Evolutionary conservation across 2,329 filamentous ascomycete species (phyloP).

Genomic region (Trichophyton equinum): DNA sequence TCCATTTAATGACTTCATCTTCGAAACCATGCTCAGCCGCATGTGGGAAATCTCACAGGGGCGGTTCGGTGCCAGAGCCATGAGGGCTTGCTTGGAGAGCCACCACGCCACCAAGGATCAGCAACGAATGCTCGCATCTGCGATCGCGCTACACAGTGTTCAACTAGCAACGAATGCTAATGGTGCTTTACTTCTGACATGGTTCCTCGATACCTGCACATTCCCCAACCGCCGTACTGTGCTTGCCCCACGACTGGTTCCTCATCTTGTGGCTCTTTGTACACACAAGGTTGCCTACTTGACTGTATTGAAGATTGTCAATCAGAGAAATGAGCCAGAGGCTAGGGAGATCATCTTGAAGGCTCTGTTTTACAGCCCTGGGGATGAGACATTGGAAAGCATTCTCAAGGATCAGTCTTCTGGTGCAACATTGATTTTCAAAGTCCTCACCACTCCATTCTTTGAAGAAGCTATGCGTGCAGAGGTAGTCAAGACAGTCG

Average conservation of each 20-base stretch:
- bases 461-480: slow-evolving; percentile 82
- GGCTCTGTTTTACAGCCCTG: slow-evolving; percentile 81
- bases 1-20: slow-evolving; percentile 91
- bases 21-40: slow-evolving; percentile 86
- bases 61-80: slow-evolving; percentile 84
- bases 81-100: slow-evolving; percentile 92
- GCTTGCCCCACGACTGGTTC: slow-evolving; percentile 79
- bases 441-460: slow-evolving; percentile 93
- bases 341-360: slow-evolving; percentile 81
- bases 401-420: slow-evolving; percentile 86
- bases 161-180: slow-evolving; percentile 94
- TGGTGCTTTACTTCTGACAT: slow-evolving; percentile 82
- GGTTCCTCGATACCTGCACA: slow-evolving; percentile 96
- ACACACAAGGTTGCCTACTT: slow-evolving; percentile 98
- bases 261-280: slow-evolving; percentile 86
- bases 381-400: slow-evolving; percentile 75
- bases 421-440: slow-evolving; percentile 93
- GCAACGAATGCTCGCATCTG: slow-evolving; percentile 84
- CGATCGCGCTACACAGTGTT: slow-evolving; percentile 92
- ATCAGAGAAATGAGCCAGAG: slow-evolving; percentile 88
- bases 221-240: slow-evolving; percentile 86
- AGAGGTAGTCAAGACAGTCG: slow-evolving; percentile 84
- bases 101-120: slow-evolving; percentile 92
- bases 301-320: slow-evolving; percentile 95
- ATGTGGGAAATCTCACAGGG: slow-evolving; percentile 93